Evolutionary conservation across 129 eudicot genomes (phyloP), one percentile per base, ranked within the genome.

Genomic region (Tanacetum coccineum): DNA sequence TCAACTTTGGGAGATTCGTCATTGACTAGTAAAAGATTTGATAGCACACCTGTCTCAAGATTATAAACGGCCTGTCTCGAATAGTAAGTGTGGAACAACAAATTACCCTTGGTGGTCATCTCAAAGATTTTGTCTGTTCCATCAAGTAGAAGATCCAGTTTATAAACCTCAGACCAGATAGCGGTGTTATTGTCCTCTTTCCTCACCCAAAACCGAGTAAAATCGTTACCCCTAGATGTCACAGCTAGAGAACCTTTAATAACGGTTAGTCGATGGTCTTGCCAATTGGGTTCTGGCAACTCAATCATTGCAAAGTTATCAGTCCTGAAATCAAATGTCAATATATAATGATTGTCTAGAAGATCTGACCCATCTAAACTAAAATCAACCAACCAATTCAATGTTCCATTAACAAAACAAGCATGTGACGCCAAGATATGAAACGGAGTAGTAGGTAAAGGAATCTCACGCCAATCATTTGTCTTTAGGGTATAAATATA

Each of bases 181-280:
- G 15, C 17, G 28, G 9, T 26, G 0, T 58, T 26, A 26, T 58
- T 8, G 3, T 58, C 8, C 63, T 61, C 66, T 61, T 6, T 21
- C 48, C 63, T 61, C 47, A 61, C 13, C 48, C 21, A 32, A 32
- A 61, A 14, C 49, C 28, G 10, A 30, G 13, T 36, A 36, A 14
- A 3, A 8, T 61, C 22, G 2, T 3, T 14, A 4, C 17, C 13
- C 14, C 9, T 15, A 36, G 48, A 61, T 30, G 18, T n/a, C 66
- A 32, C 22, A 61, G 48, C 66, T 61, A 61, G 66, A 61, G 48
- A 61, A 61, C 66, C 66, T 61, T 61, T 32, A 47, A 61, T 32
- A 21, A 9, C 18, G 39, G 66, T 36, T 61, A 61, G 48, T 36
- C 12, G 48, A 13, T 7, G 15, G 47, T 3, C 12, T 36, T 3